These are phyloP conservation scores for Termitomyces sp. DNA, from an alignment of 1,284 basidiomycete species.

Conservation along the genomic window DNA sequence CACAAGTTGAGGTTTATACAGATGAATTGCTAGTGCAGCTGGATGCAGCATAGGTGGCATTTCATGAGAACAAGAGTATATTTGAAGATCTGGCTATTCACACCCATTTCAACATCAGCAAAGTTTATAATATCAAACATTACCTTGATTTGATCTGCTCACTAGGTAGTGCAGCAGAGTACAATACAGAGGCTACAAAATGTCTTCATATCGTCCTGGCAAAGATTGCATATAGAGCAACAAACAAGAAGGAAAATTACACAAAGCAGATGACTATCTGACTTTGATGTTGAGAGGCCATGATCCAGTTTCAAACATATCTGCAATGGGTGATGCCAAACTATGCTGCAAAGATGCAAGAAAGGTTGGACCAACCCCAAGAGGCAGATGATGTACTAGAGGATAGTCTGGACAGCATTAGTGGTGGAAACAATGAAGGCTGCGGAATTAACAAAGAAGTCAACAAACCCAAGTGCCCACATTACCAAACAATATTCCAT, in stretches of 20 bases:
- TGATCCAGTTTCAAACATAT: not conserved
- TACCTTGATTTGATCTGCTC: not conserved
- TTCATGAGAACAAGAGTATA: constrained; percentile 2
- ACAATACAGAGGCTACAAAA: constrained; percentile 6
- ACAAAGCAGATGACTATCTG: constrained; percentile 14
- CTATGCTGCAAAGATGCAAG: not conserved
- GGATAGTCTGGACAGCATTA: not conserved
- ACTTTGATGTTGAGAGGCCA: constrained; percentile 12
- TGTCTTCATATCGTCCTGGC: constrained; percentile 8
- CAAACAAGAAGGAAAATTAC: constrained; percentile 7
- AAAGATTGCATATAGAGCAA: constrained; percentile 5
- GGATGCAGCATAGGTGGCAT: not conserved
- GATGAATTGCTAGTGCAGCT: not conserved
- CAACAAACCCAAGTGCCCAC: not conserved
- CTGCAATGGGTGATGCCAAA: not conserved
- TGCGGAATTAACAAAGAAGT: not conserved
- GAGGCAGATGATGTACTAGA: not conserved
- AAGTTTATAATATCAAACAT: constrained; percentile 1
- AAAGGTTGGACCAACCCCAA: not conserved
- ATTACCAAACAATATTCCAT: not conserved
- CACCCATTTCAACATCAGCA: constrained; percentile 6
- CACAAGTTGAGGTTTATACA: not conserved
- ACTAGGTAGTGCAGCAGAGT: not conserved
- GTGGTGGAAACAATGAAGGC: not conserved
- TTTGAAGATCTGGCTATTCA: not conserved